Evolutionary conservation across 1,139 yeast genomes (phyloP), one percentile per base, ranked within the genome.

Genomic region (Kazachstania sp.): DNA sequence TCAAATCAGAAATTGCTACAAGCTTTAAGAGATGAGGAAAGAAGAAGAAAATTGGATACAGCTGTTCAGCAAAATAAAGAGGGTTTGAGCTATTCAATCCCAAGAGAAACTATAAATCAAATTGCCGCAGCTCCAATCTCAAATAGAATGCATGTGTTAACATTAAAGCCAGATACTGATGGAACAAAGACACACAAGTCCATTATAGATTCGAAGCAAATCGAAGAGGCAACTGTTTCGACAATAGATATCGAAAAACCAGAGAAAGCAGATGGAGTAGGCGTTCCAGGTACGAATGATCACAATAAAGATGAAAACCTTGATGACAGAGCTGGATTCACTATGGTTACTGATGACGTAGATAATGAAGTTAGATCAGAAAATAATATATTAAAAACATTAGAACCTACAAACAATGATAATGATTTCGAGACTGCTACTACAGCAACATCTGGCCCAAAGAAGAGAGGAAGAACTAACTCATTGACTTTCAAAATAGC

Each of bases 21-120:
- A 45, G 66, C 66, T 1, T 56, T 63, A 61, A 54, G 59, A 42
- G 63, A 60, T 31, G 67, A 63, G 41, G 66, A 61, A 46, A 55
- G 61, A 40, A 53, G 59, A 45, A 60, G 61, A 45, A 53, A 59
- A 46, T 50, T 59, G 59, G 54, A 59, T n/a, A 55, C 63, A 12
- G 30, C 36, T 2, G 36, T 18, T 15, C 7, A 26, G 6, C 19
- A 39, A 15, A 34, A 37, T 34, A 30, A 38, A 15, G 36, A 12
- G 7, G 19, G 28, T 9, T 23, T 23, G 8, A 23, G 26, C 29
- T 7, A n/a, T 12, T 2, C 45, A 37, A 30, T 44, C 1, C 41
- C 47, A 5, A 46, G 50, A 37, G 40, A 46, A 4, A 39, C 45
- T 1, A 41, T 43, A 26, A 35, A 46, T 28, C 15, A 32, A 6